phyloP scores from a whole-genome alignment of 192 early-diverging fungal genomes.

The Coemansia sp. region DNA sequence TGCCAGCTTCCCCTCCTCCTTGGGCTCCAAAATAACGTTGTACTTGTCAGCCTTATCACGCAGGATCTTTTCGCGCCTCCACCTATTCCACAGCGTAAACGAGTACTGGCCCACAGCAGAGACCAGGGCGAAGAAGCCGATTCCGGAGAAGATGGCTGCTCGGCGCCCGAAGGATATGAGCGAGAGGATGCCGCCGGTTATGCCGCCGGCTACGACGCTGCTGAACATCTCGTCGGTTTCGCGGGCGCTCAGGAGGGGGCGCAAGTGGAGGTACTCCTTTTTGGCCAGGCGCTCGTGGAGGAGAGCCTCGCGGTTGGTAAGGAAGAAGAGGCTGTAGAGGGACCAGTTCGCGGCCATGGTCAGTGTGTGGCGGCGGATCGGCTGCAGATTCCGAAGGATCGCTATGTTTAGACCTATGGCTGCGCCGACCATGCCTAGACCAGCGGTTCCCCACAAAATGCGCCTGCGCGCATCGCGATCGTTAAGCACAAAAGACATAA shows the following conservation, averaged over 20 bases:
- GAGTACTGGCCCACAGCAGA: slow-evolving; percentile 55
- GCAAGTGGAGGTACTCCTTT: slow-evolving; percentile 55
- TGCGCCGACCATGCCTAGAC: slow-evolving; percentile 23
- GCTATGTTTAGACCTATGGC: slow-evolving; percentile 42
- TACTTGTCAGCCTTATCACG: slow-evolving; percentile 11
- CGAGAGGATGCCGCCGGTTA: slow-evolving; percentile 59
- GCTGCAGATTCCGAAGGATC: slow-evolving; percentile 47
- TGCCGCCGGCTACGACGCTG: slow-evolving; percentile 58
- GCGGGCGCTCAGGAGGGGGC: slow-evolving; percentile 56
- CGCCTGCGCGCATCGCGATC: slow-evolving; percentile 30
- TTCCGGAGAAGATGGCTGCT: slow-evolving; percentile 55
- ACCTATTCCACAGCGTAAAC: slow-evolving; percentile 43
- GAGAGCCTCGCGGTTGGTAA: slow-evolving; percentile 58
- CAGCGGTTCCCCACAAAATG: slow-evolving; percentile 29
- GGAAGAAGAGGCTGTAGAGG: slow-evolving; percentile 31
- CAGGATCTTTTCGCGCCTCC: slow-evolving; percentile 59
- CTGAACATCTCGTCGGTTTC: slow-evolving; percentile 64
- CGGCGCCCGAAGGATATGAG: slow-evolving; percentile 56
- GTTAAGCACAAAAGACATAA: slow-evolving; percentile 4
- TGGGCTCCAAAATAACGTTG: background rate
- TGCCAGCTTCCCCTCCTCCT: background rate
- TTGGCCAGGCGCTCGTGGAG: slow-evolving; percentile 58
- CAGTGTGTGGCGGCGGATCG: slow-evolving; percentile 25
- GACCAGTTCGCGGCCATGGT: slow-evolving; percentile 50
- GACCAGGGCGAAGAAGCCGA: slow-evolving; percentile 56